Evolutionary conservation across 2,329 filamentous ascomycete species (phyloP).

Genomic region (Venturia effusa): DNA sequence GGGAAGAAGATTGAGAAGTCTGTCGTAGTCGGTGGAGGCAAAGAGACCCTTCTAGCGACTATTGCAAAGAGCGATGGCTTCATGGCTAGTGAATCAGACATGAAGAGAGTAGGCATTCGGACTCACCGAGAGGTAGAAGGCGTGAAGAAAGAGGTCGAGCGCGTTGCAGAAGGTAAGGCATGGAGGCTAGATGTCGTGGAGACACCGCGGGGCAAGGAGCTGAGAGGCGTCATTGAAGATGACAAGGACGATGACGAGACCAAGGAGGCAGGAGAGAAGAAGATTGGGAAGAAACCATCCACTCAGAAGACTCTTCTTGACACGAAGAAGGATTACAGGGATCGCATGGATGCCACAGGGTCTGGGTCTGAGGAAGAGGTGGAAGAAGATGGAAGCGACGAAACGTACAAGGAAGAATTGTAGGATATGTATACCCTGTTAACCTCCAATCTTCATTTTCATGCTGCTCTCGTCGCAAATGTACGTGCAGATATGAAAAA

Average conservation of each 20-base stretch:
- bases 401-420: conserved; percentile 29
- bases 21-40: conserved; percentile 37
- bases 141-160: conserved; percentile 56
- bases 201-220: conserved; percentile 51
- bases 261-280: conserved; percentile 25
- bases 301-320: conserved; percentile 23
- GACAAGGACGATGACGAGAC: conserved; percentile 16
- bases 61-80: conserved; percentile 50
- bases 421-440: conserved; percentile 14
- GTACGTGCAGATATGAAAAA: no score
- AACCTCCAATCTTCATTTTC: not conserved
- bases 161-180: conserved; percentile 56
- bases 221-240: conserved; percentile 53
- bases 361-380: conserved; percentile 16
- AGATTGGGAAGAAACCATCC: conserved; percentile 12
- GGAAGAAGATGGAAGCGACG: conserved; percentile 26
- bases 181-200: conserved; percentile 79
- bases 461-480: not conserved
- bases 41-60: conserved; percentile 42
- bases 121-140: conserved; percentile 57
- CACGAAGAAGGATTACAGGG: conserved; percentile 35
- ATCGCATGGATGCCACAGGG: not conserved
- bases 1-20: conserved; percentile 46
- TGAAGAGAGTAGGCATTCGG: conserved; percentile 53
- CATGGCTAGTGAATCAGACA: conserved; percentile 52